Conservation (phyloP, 371 early-diverging fungal species). For the Circinella umbellata region DNA sequence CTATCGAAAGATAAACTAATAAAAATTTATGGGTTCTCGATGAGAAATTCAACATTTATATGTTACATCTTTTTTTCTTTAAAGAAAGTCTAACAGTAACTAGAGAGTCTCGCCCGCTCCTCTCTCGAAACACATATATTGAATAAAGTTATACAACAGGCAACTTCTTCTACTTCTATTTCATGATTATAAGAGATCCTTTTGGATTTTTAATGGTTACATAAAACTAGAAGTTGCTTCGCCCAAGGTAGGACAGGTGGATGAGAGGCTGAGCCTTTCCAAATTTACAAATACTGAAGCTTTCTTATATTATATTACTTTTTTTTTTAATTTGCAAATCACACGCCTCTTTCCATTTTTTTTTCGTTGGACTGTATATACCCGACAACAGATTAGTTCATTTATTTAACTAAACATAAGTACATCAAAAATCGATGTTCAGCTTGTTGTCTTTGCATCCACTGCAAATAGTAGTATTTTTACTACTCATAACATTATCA, state of each 20-base stretch:
- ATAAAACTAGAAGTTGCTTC: neutral
- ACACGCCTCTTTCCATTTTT: neutral
- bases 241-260: neutral
- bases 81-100: too few relatives aligned
- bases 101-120: too few relatives aligned
- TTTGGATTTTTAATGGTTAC: neutral
- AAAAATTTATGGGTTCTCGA: too few relatives aligned
- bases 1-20: too few relatives aligned
- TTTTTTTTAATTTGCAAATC: neutral
- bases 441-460: neutral
- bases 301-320: too few relatives aligned
- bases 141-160: neutral
- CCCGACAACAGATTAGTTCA: neutral
- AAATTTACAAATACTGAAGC: neutral
- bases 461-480: neutral
- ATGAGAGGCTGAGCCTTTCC: neutral
- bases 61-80: too few relatives aligned
- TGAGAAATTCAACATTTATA: too few relatives aligned
- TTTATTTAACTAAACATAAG: too few relatives aligned
- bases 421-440: neutral
- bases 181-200: neutral
- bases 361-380: neutral
- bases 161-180: neutral
- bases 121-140: too few relatives aligned
- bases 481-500: neutral